These are phyloP conservation scores for Aspergillus fumigatus DNA, from an alignment of 2,329 filamentous ascomycete genomes.

Conservation along the genomic window DNA sequence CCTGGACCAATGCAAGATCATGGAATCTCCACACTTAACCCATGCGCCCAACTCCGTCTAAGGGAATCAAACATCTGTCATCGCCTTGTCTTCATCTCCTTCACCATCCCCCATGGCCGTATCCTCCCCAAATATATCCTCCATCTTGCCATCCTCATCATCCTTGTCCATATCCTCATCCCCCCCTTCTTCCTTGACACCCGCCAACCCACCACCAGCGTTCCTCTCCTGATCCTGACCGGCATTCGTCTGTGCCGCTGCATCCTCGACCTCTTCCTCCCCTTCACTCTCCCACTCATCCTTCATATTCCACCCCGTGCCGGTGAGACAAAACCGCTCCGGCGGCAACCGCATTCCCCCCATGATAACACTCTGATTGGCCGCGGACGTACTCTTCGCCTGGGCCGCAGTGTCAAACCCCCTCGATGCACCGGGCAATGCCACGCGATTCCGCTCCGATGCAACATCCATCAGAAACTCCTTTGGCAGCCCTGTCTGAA, in stretches of 20 bases:
- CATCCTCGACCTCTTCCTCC: conserved; percentile 35
- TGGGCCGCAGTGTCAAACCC: conserved; percentile 35
- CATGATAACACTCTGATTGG: conserved; percentile 36
- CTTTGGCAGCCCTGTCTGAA: conserved; percentile 55
- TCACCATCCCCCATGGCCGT: conserved; percentile 34
- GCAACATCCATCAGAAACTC: conserved; percentile 59
- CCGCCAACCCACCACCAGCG: conserved; percentile 19
- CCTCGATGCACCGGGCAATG: conserved; percentile 51
- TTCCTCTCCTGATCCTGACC: conserved; percentile 22
- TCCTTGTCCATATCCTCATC: conserved; percentile 33
- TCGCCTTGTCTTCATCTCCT: conserved; percentile 35
- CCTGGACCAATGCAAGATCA: not conserved
- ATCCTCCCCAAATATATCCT: conserved; percentile 45
- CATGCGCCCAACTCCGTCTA: not conserved
- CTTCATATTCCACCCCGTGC: conserved; percentile 52
- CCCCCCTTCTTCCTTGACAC: conserved; percentile 29
- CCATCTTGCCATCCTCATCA: conserved; percentile 45
- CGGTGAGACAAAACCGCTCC: conserved; percentile 59
- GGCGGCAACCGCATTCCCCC: conserved; percentile 57
- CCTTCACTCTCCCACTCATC: conserved; percentile 56
- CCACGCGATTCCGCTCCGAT: conserved; percentile 50
- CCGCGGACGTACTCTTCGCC: conserved; percentile 18
- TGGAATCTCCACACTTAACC: not conserved
- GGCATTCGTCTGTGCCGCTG: conserved; percentile 25
- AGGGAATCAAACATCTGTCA: conserved; percentile 37